Evolutionary conservation across 2,329 filamentous ascomycete species (phyloP), one percentile per base, ranked within the genome.

Genomic region (Didymellaceae sp.): DNA sequence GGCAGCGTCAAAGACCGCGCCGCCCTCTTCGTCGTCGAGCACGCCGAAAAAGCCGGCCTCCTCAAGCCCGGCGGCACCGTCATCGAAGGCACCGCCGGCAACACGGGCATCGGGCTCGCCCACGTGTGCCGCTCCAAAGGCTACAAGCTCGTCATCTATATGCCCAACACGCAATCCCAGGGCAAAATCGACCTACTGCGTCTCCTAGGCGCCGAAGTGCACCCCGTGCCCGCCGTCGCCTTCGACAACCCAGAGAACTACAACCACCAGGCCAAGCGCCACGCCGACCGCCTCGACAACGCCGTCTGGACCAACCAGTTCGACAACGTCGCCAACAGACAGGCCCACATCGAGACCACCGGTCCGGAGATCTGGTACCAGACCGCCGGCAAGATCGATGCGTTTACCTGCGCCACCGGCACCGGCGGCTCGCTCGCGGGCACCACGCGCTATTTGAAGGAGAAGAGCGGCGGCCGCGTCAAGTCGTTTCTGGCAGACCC

Each of bases 291-390:
- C 2, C 77, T 95, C 39, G 87, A 90, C 13, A 94, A 94, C 66
- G 91, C 93, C 7, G 92, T 97, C 11, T 99, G 94, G 94, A 99
- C 94, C 34, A 95, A 99, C 76, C 94, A 99, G 77, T 99, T 99
- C 77, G 94, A 99, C 74, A 99, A 99, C 78, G 86, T 82, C 43
- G 94, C 94, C 44, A 99, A 99, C 76, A 84, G 94, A 43, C 86
- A 89, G 67, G 94, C 94, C 38, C 94, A 99, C 73, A 88, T 97
- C 63, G 93, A 97, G 79, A 97, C 93, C 2, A 99, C 94, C 0
- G 94, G 94, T 0, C 94, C 94, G 0, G 94, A 99, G 77, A 96
- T 99, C 70, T 99, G 94, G 94, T 79, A 86, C 21, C 94, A 99
- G 80, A 97, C 94, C 0, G 77, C 72, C 2, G 93, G 94, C 26